Evolutionary conservation across 805 yeast genomes (phyloP).

Genomic region (Yamadazyma laniorum): DNA sequence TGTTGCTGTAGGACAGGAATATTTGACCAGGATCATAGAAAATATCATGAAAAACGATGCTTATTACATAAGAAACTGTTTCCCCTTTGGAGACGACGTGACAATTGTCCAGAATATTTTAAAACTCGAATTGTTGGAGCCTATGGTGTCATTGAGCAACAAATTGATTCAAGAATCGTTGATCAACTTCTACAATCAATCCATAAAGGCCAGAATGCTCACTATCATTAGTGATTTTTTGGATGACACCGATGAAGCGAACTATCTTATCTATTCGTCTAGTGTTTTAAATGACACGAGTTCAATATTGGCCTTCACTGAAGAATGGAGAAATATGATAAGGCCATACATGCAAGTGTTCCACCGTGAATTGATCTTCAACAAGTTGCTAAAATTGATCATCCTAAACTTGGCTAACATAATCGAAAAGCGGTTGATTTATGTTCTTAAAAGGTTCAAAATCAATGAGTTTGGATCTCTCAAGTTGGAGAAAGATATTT

Average conservation of each 20-base stretch:
- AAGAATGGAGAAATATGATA: conserved; percentile 63
- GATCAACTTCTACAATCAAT: conserved; percentile 48
- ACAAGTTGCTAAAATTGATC: conserved; percentile 45
- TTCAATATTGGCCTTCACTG: conserved; percentile 49
- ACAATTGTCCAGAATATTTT: conserved; percentile 32
- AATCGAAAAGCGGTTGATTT: conserved; percentile 68
- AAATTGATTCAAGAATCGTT: conserved; percentile 45
- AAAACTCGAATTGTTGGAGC: conserved; percentile 31
- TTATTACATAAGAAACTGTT: conserved; percentile 22
- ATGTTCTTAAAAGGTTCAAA: conserved; percentile 51
- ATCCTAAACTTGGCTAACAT: conserved; percentile 54
- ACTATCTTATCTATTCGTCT: conserved; percentile 30
- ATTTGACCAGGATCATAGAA: conserved; percentile 52
- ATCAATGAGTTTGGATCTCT: conserved; percentile 83
- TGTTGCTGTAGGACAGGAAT: conserved; percentile 58
- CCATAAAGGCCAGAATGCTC: conserved; percentile 44
- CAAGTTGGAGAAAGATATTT: conserved; percentile 77
- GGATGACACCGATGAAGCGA: conserved; percentile 31
- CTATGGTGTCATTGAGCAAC: conserved; percentile 30
- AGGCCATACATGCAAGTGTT: conserved; percentile 63
- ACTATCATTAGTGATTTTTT: conserved; percentile 44
- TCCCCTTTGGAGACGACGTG: conserved; percentile 38
- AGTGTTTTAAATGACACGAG: conserved; percentile 27
- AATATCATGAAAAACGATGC: conserved; percentile 31
- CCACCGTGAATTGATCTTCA: conserved; percentile 50